Base-by-base conservation (phyloP, 306 rosid species). In the Quercus rubra region DNA sequence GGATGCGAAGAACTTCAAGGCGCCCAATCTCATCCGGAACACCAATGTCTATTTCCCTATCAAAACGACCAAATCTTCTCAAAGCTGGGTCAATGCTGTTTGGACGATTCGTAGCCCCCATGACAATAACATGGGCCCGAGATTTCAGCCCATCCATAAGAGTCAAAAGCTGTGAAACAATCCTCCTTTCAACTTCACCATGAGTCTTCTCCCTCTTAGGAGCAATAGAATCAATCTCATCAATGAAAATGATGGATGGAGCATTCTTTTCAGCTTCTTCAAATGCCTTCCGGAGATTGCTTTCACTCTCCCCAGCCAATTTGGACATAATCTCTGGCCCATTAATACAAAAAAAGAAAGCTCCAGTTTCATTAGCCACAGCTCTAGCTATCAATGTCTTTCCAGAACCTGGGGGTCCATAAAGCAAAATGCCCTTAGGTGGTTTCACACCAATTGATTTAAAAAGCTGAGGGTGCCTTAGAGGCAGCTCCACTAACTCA, bases 261-360 rank as follows among this genome's bases (percentile, higher is more conserved):
- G 93, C 94, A 85, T 90, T 90, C 84, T 88, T 90, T 75, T 90
- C 92, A 15, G 94, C 94, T 74, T 90, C 94, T 81, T 90, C 92
- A 83, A 90, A 90, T 57, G 94, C 94, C 79, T 88, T 90, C 77
- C 92, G 79, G 56, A 90, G 92, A 78, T 88, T 90, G 79, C 94
- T 90, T 87, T 90, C 92, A 82, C 94, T 90, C 82, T 90, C 94
- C 55, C 94, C 92, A 46, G 94, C 92, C 69, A 90, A 77, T 83
- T 88, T 90, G 21, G 94, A 90, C 94, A 90, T 90, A 57, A 88
- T 88, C 83, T 90, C 92, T 4, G 92, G 92, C 55, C 90, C 94
- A 46, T 90, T 88, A 72, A 88, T 88, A 66, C 94, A 90, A 77
- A 86, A 84, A 82, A 90, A 90, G 83, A 90, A 90, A 41, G 94